Conservation (phyloP, 2,329 filamentous ascomycete species). For the Pyrenochaeta sp. region DNA sequence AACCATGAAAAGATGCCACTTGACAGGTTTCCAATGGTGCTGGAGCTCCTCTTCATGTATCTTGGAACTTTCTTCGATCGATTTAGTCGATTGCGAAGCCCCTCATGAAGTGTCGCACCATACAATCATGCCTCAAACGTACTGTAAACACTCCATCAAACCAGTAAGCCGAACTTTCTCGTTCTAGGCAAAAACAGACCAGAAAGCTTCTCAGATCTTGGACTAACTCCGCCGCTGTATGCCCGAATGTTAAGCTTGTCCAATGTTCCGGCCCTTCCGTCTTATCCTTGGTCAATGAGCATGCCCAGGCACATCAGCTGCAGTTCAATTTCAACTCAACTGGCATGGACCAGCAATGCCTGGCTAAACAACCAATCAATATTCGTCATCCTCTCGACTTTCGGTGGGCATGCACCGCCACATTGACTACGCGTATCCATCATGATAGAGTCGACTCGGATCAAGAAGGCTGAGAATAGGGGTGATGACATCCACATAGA, state of each 20-base stretch:
- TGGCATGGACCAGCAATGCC: background rate
- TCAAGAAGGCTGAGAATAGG: background rate
- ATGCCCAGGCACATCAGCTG: background rate
- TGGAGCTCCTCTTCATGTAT: background rate
- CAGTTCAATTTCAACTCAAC: background rate
- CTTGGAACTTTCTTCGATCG: background rate
- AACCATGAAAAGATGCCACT: constrained; percentile 7
- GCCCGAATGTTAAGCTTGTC: background rate
- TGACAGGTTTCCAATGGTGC: background rate
- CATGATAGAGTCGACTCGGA: background rate
- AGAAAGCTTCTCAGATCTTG: background rate
- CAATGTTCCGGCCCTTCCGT: constrained; percentile 8
- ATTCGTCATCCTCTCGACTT: background rate
- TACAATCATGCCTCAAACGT: constrained; percentile 23
- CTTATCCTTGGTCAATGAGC: background rate
- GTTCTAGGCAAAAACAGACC: constrained; percentile 5
- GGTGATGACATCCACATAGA: background rate
- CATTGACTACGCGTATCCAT: constrained; percentile 1
- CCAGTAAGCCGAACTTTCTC: constrained; percentile 7
- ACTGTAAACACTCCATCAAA: constrained; percentile 27
- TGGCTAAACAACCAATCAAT: background rate
- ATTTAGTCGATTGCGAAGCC: background rate
- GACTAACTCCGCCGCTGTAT: constrained; percentile 10
- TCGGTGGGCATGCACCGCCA: constrained; percentile 5
- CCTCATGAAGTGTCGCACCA: background rate